Evolutionary conservation across 108 stramenopile species (phyloP).

Genomic region (Schizochytrium sp.): DNA sequence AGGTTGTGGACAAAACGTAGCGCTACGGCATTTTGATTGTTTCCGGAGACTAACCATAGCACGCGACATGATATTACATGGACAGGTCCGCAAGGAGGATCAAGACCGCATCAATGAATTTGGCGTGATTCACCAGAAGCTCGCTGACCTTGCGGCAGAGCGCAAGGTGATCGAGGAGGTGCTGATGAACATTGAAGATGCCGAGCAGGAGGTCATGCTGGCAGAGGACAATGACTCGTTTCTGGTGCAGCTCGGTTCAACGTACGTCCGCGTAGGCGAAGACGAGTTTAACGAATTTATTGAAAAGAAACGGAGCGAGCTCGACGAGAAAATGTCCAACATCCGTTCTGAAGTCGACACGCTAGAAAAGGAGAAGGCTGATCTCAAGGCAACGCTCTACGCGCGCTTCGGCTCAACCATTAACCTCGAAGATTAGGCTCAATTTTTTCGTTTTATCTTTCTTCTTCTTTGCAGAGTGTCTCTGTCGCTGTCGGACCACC

Average conservation of each 20-base stretch:
- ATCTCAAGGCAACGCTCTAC: conserved; percentile 15
- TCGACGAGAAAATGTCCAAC: not conserved
- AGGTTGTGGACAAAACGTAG: too few relatives aligned
- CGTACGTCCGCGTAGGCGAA: not conserved
- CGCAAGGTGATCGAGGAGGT: not conserved
- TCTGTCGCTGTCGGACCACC: too few relatives aligned
- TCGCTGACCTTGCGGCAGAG: not conserved
- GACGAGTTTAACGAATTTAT: conserved; percentile 15
- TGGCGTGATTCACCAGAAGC: conserved; percentile 2
- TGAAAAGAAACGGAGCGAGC: not conserved
- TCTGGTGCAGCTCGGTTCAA: not conserved
- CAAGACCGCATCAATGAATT: conserved; percentile 6
- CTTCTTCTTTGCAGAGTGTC: too few relatives aligned
- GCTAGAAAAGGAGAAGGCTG: not conserved
- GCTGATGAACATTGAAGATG: not conserved
- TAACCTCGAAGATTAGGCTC: not conserved
- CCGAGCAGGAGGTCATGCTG: conserved; percentile 17
- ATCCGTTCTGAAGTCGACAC: not conserved
- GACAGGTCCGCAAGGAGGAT: conserved; percentile 6
- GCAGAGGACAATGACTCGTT: not conserved
- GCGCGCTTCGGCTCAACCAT: not conserved
- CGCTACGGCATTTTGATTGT: too few relatives aligned
- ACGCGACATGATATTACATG: too few relatives aligned
- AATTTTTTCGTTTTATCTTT: too few relatives aligned
- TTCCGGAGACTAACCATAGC: too few relatives aligned